These are phyloP conservation scores for Centella asiatica DNA, from an alignment of 129 eudicot genomes.

Conservation along the genomic window DNA sequence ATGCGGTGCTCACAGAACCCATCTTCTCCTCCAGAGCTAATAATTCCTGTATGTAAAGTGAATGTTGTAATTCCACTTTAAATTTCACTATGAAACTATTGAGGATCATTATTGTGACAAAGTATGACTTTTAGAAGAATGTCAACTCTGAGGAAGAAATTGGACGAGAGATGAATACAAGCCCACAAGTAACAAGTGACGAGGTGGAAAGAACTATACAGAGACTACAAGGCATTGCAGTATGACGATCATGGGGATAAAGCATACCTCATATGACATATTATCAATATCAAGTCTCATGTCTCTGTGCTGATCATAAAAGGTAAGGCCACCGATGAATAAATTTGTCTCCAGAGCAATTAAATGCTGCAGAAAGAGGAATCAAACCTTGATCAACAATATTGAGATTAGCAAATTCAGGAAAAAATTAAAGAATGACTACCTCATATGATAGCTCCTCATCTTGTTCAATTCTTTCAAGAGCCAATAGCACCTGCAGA, in stretches of 20 bases:
- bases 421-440: slow-evolving; percentile 14
- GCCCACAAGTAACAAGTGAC: background rate
- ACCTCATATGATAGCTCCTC: slow-evolving; percentile 81
- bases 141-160: too few species aligned
- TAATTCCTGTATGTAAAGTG: slow-evolving; percentile 48
- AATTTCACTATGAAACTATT: too few species aligned
- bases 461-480: slow-evolving; percentile 79
- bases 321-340: slow-evolving; percentile 50
- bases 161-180: background rate
- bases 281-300: slow-evolving; percentile 93
- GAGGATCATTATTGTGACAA: background rate
- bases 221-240: background rate
- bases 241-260: background rate
- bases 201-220: background rate
- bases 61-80: background rate
- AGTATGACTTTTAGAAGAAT: background rate
- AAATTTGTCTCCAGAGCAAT: slow-evolving; percentile 61
- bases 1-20: slow-evolving; percentile 84
- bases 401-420: background rate
- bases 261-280: slow-evolving; percentile 95
- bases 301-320: slow-evolving; percentile 81
- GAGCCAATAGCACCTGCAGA: slow-evolving; percentile 62
- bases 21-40: slow-evolving; percentile 81
- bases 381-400: background rate
- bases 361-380: slow-evolving; percentile 47